Evolutionary conservation across 257 asterid species (phyloP).

Genomic region (Euphrasia confusa): DNA sequence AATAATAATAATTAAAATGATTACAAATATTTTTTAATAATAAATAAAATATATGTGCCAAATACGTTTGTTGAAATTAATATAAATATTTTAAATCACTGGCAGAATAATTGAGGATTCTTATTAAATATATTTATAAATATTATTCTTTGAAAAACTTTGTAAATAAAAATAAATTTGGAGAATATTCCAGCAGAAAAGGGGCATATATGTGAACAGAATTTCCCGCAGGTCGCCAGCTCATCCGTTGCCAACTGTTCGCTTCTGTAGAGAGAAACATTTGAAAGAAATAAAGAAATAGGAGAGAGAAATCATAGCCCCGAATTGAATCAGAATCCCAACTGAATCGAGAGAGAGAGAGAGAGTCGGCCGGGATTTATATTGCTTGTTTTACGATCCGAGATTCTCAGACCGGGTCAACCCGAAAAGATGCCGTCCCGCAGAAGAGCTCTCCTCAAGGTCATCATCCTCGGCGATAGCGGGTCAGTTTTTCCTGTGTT

Average conservation of each 20-base stretch:
- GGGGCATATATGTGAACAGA: neutral
- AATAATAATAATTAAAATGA: too few relatives aligned
- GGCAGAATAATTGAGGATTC: too few relatives aligned
- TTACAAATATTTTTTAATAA: too few relatives aligned
- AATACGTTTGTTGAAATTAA: too few relatives aligned
- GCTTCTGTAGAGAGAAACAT: neutral
- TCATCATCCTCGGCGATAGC: slow-evolving; percentile 63
- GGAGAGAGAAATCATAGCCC: neutral
- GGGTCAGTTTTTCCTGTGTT: slow-evolving; percentile 30
- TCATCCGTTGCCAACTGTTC: slow-evolving; percentile 11
- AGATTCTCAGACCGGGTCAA: slow-evolving; percentile 25
- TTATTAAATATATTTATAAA: too few relatives aligned
- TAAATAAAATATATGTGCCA: too few relatives aligned
- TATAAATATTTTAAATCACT: too few relatives aligned
- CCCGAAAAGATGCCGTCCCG: slow-evolving; percentile 46
- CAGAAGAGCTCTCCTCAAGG: slow-evolving; percentile 56
- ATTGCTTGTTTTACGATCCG: neutral
- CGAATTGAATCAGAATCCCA: neutral
- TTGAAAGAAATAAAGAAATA: neutral
- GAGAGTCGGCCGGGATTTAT: too few relatives aligned
- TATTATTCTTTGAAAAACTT: too few relatives aligned
- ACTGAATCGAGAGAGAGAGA: neutral
- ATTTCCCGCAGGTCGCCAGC: slow-evolving; percentile 9
- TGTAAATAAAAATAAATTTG: too few relatives aligned
- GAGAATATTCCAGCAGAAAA: neutral